A percentile compares a stretch with the other conserved stretches of the same genome.
Evolutionary conservation across 345 rosid species (phyloP).

Genomic region (Gossypium anomalum): DNA sequence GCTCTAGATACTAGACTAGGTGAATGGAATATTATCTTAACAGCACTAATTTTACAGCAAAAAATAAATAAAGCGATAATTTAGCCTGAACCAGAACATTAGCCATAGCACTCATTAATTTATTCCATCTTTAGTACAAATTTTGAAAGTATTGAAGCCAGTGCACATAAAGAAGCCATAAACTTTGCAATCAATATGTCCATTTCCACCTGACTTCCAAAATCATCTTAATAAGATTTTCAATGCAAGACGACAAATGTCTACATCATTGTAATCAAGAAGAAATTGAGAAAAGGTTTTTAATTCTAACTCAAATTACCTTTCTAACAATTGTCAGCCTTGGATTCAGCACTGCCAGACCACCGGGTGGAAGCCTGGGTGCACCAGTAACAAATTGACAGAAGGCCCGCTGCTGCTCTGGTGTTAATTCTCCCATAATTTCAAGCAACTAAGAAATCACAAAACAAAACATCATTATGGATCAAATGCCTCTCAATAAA

Average conservation of each 20-base stretch:
- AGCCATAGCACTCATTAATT: neutral
- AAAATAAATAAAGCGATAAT: neutral
- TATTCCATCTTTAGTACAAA: neutral
- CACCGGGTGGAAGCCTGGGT: slow-evolving; percentile 96
- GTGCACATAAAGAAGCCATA: neutral
- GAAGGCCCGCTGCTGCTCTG: slow-evolving; percentile 94
- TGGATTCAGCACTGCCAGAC: slow-evolving; percentile 88
- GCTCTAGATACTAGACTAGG: neutral
- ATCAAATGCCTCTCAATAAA: slow-evolving; percentile 2
- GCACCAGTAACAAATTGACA: slow-evolving; percentile 99
- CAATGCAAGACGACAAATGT: neutral
- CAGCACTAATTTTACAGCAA: neutral
- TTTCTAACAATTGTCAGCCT: slow-evolving; percentile 95
- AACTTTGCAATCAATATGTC: neutral
- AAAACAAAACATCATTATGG: slow-evolving; percentile 7
- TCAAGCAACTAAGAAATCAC: slow-evolving; percentile 60
- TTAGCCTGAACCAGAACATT: neutral
- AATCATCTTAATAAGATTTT: neutral
- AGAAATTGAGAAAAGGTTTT: neutral
- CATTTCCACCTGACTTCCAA: neutral
- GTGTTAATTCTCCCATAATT: slow-evolving; percentile 95
- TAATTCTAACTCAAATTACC: slow-evolving; percentile 38
- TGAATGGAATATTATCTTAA: neutral
- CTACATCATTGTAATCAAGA: neutral
- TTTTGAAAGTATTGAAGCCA: neutral